Evolutionary conservation across 225 moss, liverwort and hornwort species (phyloP).

Genomic region (Marchantia polymorpha): DNA sequence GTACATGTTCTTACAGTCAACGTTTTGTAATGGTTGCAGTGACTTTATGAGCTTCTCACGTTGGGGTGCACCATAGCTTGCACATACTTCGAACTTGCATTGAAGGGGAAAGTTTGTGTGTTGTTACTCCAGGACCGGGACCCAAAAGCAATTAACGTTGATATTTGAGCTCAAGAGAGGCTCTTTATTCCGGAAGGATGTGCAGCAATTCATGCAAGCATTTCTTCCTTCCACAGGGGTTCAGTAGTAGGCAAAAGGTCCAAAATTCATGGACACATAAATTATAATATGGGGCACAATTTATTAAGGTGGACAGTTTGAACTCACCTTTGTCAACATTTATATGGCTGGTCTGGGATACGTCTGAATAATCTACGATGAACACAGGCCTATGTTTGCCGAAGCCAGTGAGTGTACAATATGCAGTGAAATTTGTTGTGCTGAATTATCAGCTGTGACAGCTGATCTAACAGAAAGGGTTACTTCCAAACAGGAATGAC

Average conservation of each 20-base stretch:
- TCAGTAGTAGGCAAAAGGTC: background rate
- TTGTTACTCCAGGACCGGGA: conserved; percentile 46
- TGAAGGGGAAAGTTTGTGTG: conserved; percentile 31
- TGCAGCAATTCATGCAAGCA: background rate
- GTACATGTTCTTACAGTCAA: background rate
- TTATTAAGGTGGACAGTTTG: no score
- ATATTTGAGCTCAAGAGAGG: background rate
- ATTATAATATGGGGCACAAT: no score
- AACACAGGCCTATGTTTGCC: no score
- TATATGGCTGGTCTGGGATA: no score
- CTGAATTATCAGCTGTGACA: no score
- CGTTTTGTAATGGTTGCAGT: conserved; percentile 36
- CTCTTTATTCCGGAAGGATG: background rate
- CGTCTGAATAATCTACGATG: no score
- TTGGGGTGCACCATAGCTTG: conserved; percentile 7
- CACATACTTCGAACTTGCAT: conserved; percentile 23
- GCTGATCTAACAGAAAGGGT: no score
- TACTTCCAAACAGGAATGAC: no score
- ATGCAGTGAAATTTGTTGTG: no score
- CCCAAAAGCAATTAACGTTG: conserved; percentile 36
- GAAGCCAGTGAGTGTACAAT: no score
- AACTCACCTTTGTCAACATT: no score
- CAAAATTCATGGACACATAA: no score
- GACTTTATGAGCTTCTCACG: conserved; percentile 37
- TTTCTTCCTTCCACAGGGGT: conserved; percentile 6